phyloP scores from a whole-genome alignment of 768 basidiomycete genomes.

The Termitomyces sp. region DNA sequence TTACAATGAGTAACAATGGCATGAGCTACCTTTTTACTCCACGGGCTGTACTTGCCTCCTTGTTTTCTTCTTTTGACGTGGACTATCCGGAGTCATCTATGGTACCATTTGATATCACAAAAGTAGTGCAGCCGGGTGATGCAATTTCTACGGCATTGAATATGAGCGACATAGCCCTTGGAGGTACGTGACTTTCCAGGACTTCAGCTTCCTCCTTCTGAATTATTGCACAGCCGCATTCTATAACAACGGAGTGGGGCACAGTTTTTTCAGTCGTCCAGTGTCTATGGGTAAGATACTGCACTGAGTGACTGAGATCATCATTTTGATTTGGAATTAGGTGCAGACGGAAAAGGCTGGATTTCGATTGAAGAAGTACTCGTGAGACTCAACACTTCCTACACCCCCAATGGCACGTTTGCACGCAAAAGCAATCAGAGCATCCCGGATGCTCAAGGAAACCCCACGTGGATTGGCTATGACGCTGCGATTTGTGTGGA shows the following conservation, averaged over 20 bases:
- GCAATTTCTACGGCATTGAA: conserved; percentile 23
- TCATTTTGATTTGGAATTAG: conserved; percentile 12
- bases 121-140: conserved; percentile 21
- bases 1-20: conserved; percentile 18
- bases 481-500: conserved; percentile 38
- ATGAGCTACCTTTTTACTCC: conserved; percentile 36
- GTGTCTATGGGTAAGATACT: conserved; percentile 23
- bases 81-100: conserved; percentile 23
- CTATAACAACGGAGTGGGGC: conserved; percentile 28
- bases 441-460: conserved; percentile 23
- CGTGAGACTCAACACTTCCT: conserved; percentile 33
- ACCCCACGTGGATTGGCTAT: conserved; percentile 32
- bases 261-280: conserved; percentile 24
- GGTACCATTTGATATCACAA: conserved; percentile 20
- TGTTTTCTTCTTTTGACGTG: conserved; percentile 32
- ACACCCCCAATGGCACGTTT: conserved; percentile 30
- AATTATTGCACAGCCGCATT: conserved; percentile 25
- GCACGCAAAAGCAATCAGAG: conserved; percentile 15
- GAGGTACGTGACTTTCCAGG: conserved; percentile 17
- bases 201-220: background rate
- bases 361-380: conserved; percentile 32
- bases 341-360: conserved; percentile 31
- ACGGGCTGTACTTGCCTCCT: conserved; percentile 24
- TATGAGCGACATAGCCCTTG: conserved; percentile 19
- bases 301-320: background rate